These are phyloP conservation scores for Aethionema arabicum DNA, from an alignment of 345 rosid species.

Conservation along the genomic window DNA sequence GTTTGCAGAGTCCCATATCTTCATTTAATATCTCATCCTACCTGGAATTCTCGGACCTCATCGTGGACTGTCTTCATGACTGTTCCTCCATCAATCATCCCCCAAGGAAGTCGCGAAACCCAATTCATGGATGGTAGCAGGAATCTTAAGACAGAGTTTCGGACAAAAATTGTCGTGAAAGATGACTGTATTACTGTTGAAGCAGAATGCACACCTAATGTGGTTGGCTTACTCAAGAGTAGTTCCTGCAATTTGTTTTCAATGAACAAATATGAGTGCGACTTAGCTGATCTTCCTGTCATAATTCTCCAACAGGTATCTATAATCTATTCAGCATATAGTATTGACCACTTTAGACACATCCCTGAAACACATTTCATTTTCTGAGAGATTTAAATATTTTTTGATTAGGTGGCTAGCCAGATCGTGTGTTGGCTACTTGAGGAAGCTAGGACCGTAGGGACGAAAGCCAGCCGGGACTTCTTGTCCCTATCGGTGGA, in stretches of 20 bases:
- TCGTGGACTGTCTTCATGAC: conserved; percentile 86
- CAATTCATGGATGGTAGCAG: conserved; percentile 45
- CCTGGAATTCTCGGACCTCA: conserved; percentile 92
- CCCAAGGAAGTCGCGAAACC: conserved; percentile 41
- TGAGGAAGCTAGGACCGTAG: conserved; percentile 80
- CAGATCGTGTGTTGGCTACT: conserved; percentile 95
- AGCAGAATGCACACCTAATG: conserved; percentile 92
- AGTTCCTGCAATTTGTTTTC: conserved; percentile 62
- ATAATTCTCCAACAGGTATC: conserved; percentile 89
- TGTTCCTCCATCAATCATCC: conserved; percentile 73
- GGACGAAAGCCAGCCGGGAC: conserved; percentile 72
- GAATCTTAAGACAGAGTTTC: conserved; percentile 66
- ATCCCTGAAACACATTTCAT: background rate
- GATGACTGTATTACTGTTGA: conserved; percentile 73
- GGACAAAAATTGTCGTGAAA: conserved; percentile 70
- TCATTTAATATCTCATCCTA: conserved; percentile 82
- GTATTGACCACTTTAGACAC: background rate
- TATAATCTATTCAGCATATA: background rate
- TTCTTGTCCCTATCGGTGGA: conserved; percentile 73
- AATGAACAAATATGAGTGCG: conserved; percentile 75
- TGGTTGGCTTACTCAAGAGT: conserved; percentile 66
- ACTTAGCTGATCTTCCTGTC: conserved; percentile 69
- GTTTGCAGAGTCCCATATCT: conserved; percentile 82
- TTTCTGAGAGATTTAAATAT: background rate
- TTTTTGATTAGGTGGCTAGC: conserved; percentile 65